Conservation (phyloP, 306 rosid genomes). For the Sophora flavescens region DNA sequence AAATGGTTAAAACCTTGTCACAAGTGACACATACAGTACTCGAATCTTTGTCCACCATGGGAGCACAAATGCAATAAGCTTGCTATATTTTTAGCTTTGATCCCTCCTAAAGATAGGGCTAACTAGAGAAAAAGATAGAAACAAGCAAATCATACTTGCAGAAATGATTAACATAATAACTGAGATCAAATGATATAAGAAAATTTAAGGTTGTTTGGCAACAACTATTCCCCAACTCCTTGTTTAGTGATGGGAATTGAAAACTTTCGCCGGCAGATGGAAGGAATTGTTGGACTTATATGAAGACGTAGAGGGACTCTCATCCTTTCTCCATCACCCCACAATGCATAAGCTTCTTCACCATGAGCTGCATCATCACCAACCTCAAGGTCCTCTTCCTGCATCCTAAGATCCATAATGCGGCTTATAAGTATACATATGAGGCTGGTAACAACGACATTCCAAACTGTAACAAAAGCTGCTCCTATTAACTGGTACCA, state of each 20-base stretch:
- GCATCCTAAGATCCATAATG: slow-evolving; percentile 66
- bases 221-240: slow-evolving; percentile 4
- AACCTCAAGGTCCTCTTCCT: slow-evolving; percentile 70
- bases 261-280: slow-evolving; percentile 25
- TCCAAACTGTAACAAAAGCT: slow-evolving; percentile 62
- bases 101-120: neutral
- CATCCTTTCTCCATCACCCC: slow-evolving; percentile 80
- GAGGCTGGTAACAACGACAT: slow-evolving; percentile 63
- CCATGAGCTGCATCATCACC: slow-evolving; percentile 85
- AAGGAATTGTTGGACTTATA: slow-evolving; percentile 35
- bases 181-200: neutral
- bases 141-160: neutral
- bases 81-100: too few species aligned
- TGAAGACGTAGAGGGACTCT: slow-evolving; percentile 42
- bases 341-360: slow-evolving; percentile 77
- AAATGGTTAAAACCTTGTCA: too few species aligned
- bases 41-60: too few species aligned
- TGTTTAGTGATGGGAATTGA: slow-evolving; percentile 8
- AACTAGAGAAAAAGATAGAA: neutral
- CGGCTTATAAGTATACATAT: slow-evolving; percentile 58
- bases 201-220: neutral
- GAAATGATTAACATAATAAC: neutral
- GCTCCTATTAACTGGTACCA: slow-evolving; percentile 67
- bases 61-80: too few species aligned
- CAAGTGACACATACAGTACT: too few species aligned